A percentile compares a stretch with the other conserved stretches of the same genome.
These are phyloP conservation scores for Teratosphaeria nubilosa DNA, from an alignment of 2,329 filamentous ascomycete species.

Conservation along the genomic window DNA sequence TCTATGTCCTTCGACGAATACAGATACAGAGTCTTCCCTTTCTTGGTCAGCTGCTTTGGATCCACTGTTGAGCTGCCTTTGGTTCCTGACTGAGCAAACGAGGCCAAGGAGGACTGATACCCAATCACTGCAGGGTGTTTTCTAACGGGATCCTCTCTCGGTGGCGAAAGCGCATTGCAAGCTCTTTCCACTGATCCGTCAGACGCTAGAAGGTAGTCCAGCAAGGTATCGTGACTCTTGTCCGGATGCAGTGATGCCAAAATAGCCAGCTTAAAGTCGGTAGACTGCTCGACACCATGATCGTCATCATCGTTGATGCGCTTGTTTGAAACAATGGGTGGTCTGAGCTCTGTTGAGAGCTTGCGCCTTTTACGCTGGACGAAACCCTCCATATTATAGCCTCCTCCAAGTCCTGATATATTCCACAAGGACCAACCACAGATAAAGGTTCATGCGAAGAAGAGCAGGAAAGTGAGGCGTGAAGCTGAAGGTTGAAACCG, in stretches of 20 bases:
- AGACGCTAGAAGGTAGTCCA: conserved; percentile 69
- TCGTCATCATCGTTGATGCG: conserved; percentile 7
- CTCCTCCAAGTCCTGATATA: not conserved
- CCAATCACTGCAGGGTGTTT: conserved; percentile 26
- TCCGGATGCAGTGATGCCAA: conserved; percentile 66
- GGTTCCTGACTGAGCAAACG: conserved; percentile 9
- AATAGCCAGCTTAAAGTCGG: conserved; percentile 79
- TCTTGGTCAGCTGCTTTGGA: conserved; percentile 50
- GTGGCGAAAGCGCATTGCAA: conserved; percentile 41
- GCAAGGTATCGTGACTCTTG: conserved; percentile 53
- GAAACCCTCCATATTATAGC: not conserved
- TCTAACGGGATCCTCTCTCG: conserved; percentile 15
- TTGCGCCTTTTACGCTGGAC: not conserved
- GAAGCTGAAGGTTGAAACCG: too few relatives aligned
- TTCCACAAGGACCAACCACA: too few relatives aligned
- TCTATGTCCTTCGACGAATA: conserved; percentile 75
- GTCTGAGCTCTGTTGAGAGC: not conserved
- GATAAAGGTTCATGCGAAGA: too few relatives aligned
- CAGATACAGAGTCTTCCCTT: conserved; percentile 72
- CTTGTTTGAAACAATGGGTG: not conserved
- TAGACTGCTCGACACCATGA: conserved; percentile 58
- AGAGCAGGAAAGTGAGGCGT: too few relatives aligned
- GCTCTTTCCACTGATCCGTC: conserved; percentile 66
- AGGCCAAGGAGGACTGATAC: conserved; percentile 34
- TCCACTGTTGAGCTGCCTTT: not conserved